These are phyloP conservation scores for Nakazawaea holstii DNA, from an alignment of 805 yeast species.

Conservation along the genomic window DNA sequence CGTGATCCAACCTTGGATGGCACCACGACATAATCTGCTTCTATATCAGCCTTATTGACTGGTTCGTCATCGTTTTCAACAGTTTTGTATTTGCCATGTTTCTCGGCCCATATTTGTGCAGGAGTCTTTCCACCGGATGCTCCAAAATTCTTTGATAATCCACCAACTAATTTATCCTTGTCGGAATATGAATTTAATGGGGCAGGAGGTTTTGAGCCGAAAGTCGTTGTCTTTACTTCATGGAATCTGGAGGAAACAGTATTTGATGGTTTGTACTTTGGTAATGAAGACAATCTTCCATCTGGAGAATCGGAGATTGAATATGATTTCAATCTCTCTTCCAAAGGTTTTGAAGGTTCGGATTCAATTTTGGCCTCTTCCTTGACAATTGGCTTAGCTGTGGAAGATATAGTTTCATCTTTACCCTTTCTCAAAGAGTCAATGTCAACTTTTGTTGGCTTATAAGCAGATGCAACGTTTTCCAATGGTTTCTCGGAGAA, in stretches of 20 bases:
- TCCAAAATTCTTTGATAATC: constrained; percentile 57
- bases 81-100: constrained; percentile 60
- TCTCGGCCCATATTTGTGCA: constrained; percentile 94
- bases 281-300: constrained; percentile 55
- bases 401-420: constrained; percentile 39
- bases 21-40: constrained; percentile 5
- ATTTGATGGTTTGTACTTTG: constrained; percentile 53
- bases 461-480: constrained; percentile 56
- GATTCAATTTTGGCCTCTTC: constrained; percentile 43
- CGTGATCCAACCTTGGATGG: constrained; percentile 14
- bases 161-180: constrained; percentile 47
- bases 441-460: constrained; percentile 60
- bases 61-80: constrained; percentile 28
- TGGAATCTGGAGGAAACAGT: constrained; percentile 45
- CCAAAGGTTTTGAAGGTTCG: constrained; percentile 43
- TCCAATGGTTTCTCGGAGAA: constrained; percentile 44
- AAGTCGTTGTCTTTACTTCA: constrained; percentile 28
- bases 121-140: constrained; percentile 81
- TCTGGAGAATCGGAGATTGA: constrained; percentile 20
- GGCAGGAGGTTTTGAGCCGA: constrained; percentile 29
- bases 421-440: constrained; percentile 45
- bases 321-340: constrained; percentile 33
- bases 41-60: constrained; percentile 17
- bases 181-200: constrained; percentile 22
- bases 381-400: constrained; percentile 21